Evolutionary conservation across 768 basidiomycete genomes (phyloP), one percentile per base, ranked within the genome.

Genomic region (Calocybe gangraenosa): DNA sequence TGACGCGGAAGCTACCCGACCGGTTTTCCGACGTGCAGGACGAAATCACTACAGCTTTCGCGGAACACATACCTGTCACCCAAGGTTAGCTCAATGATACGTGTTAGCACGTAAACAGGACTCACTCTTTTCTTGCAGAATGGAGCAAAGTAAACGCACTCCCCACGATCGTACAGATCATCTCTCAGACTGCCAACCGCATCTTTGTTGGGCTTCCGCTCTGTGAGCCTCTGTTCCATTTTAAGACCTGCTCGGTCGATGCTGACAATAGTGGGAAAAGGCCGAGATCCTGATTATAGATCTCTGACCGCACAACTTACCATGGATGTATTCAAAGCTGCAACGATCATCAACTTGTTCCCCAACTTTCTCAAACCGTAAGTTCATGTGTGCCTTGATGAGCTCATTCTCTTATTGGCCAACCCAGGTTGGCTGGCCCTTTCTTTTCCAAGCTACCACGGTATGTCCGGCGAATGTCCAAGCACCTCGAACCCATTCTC

Each of bases 41-140:
- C 18, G 82, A 83, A 46, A 56, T 80, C 18, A 49, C 62, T 10
- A 46, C 55, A 2, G 63, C 77, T 2, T 68, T 79, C 44, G 53
- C 53, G 0, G 73, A 75, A 1, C 48, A 59, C 17, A 62, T 81
- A 21, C 61, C 64, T 11, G 18, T 49, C 7, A 28, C 25, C 25
- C 42, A 49, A 35, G 56, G 48, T 22, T 42, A 57, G 17, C 19
- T 44, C 11, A 5, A 2, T 4, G 4, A 25, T 22, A 0, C 7
- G n/a, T 36, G 2, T 6, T n/a, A 7, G 14, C 6, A n/a, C n/a
- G n/a, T n/a, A n/a, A 14, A 5, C 5, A 23, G 8, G 18, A n/a
- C n/a, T 10, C 3, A 6, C 11, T 35, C 13, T 3, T 17, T 3
- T 1, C 15, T 10, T 20, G 31, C 19, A 62, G 61, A 50, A n/a